A percentile compares a stretch with the other conserved stretches of the same genome.
phyloP scores from a whole-genome alignment of 805 yeast genomes.

The Candida andamanensis region DNA sequence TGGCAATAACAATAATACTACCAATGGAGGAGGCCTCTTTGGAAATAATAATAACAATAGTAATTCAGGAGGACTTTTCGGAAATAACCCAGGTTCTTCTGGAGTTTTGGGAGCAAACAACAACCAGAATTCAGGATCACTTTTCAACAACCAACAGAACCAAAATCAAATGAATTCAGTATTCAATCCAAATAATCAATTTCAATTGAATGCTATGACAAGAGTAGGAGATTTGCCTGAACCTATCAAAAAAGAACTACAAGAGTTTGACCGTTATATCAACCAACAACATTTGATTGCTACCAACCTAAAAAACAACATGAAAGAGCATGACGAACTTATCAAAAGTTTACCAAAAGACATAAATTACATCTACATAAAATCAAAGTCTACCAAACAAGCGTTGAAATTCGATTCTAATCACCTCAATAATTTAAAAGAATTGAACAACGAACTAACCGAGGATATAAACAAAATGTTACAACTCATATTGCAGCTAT shows the following conservation, averaged over 20 bases:
- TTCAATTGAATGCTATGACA: constrained; percentile 63
- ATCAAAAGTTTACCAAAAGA: constrained; percentile 72
- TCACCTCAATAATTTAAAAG: constrained; percentile 29
- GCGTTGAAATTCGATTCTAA: constrained; percentile 48
- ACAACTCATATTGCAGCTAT: constrained; percentile 46
- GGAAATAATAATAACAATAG: constrained; percentile 15
- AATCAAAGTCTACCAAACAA: constrained; percentile 59
- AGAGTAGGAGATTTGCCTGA: constrained; percentile 71
- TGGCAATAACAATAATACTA: constrained; percentile 7
- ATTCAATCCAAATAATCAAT: constrained; percentile 27
- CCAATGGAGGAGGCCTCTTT: constrained; percentile 16
- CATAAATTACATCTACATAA: constrained; percentile 55
- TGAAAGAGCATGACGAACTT: constrained; percentile 56
- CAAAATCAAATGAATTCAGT: constrained; percentile 4
- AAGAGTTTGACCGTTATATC: constrained; percentile 65
- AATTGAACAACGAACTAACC: constrained; percentile 35
- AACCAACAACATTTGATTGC: constrained; percentile 71
- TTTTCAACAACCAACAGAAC: constrained; percentile 6
- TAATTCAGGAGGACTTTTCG: constrained; percentile 21
- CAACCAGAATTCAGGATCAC: constrained; percentile 10
- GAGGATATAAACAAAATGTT: constrained; percentile 51
- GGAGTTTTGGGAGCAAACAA: constrained; percentile 24
- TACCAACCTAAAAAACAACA: constrained; percentile 58
- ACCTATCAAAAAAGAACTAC: constrained; percentile 62
- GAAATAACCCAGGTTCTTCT: constrained; percentile 7